Evolutionary conservation across 495 filamentous ascomycete genomes (phyloP), one percentile per base, ranked within the genome.

Genomic region (Choiromyces venosus): DNA sequence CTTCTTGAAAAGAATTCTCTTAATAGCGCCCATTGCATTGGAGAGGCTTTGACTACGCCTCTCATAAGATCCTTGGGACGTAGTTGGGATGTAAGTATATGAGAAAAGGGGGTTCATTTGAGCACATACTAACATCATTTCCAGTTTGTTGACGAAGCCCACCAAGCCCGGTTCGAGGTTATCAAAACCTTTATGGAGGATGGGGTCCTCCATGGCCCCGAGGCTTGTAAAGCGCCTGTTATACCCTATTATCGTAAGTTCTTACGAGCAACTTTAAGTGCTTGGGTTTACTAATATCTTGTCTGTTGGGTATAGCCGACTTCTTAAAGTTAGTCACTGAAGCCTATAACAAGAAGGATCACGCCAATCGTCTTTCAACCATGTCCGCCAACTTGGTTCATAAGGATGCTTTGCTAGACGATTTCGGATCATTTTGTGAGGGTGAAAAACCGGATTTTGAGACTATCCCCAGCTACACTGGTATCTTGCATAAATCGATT

Each of bases 161-260:
- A 61, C 3, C 25, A 61, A 16, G 52, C 52, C 9, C 52, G 52
- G 10, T 61, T 61, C 52, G 4, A 61, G 12, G 52, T 61, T 61
- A 33, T 61, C 16, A 61, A 33, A 29, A 33, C 25, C 52, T 61
- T 61, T 33, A 29, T 61, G 25, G 25, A 61, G 25, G 52, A 29
- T 33, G 52, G 52, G 10, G 4, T 33, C n/a, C n/a, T n/a, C n/a
- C n/a, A n/a, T 16, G 3, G 25, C 12, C 52, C 52, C 25, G 25
- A 16, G 33, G 25, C 29, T 12, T 66, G 65, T 44, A 65, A 66
- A n/a, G 74, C 69, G 10, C 75, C 75, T 29, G 74, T 77, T 21
- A 77, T 73, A 33, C 75, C 75, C 7, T 77, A 77, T 33, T 77
- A 77, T 70, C 44, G 75, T 77, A 35, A 69, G 66, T 19, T 38